phyloP scores from a whole-genome alignment of 75 land plant genomes.

The Pinus albicaulis region DNA sequence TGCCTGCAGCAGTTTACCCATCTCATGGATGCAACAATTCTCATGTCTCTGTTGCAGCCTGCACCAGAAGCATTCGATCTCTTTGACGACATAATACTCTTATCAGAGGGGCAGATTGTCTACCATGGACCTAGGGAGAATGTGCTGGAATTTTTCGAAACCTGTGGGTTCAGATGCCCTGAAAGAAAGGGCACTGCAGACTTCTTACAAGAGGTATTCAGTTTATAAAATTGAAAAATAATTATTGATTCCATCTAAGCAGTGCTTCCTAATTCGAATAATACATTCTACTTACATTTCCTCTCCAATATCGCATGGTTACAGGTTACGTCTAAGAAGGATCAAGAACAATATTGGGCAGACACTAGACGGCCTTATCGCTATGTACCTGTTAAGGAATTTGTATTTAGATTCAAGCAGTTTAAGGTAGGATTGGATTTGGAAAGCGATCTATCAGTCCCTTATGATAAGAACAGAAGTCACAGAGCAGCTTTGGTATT shows the following conservation, averaged over 20 bases:
- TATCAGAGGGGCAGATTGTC: constrained; percentile 80
- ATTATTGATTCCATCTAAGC: background rate
- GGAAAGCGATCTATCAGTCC: constrained; percentile 52
- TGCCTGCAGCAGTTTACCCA: constrained; percentile 83
- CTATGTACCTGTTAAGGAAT: constrained; percentile 71
- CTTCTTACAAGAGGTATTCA: constrained; percentile 78
- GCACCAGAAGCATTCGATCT: constrained; percentile 94
- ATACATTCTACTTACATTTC: background rate
- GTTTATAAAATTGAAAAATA: background rate
- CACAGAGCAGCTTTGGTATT: constrained; percentile 78
- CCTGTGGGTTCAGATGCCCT: constrained; percentile 71
- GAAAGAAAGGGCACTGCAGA: constrained; percentile 80
- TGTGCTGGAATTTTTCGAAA: constrained; percentile 74
- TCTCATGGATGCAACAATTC: constrained; percentile 61
- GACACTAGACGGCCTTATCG: constrained; percentile 55
- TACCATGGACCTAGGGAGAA: constrained; percentile 80
- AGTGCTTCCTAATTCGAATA: background rate
- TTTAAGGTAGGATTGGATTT: constrained; percentile 63
- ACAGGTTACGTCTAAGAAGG: constrained; percentile 89
- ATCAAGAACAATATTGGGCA: constrained; percentile 94
- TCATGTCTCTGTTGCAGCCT: constrained; percentile 88
- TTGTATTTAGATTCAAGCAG: constrained; percentile 53
- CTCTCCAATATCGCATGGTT: background rate
- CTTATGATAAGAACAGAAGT: constrained; percentile 50
- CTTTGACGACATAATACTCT: constrained; percentile 71